Percentiles rank a stretch among this genome's conserved stretches.
These are phyloP conservation scores for Hemileccinum rubropunctum DNA, from an alignment of 768 basidiomycete species.

Conservation along the genomic window DNA sequence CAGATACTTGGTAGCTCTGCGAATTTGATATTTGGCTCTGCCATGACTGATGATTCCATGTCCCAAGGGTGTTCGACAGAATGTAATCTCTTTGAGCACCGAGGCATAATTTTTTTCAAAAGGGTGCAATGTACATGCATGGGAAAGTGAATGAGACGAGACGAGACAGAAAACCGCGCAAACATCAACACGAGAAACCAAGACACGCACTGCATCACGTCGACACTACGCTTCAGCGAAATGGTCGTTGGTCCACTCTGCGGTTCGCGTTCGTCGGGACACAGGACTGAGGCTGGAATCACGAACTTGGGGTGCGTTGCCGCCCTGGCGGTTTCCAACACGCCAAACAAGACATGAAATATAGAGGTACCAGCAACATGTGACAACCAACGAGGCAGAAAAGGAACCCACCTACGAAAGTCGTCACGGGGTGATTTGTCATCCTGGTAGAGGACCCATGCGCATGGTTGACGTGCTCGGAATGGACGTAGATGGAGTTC, in stretches of 20 bases:
- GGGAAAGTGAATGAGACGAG: too few relatives aligned
- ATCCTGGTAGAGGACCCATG: not conserved
- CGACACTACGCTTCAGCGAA: conserved; percentile 34
- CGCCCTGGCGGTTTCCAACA: conserved; percentile 12
- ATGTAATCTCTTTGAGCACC: too few relatives aligned
- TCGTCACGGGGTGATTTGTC: not conserved
- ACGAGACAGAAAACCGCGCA: too few relatives aligned
- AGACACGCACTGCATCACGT: conserved; percentile 31
- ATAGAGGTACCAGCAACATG: conserved; percentile 2
- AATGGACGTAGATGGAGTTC: not conserved
- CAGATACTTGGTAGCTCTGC: too few relatives aligned
- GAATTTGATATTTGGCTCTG: too few relatives aligned
- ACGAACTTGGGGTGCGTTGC: conserved; percentile 5
- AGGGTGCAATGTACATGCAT: too few relatives aligned
- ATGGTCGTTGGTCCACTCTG: conserved; percentile 7
- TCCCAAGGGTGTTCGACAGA: too few relatives aligned
- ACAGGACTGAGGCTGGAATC: not conserved
- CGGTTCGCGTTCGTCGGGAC: conserved; percentile 5
- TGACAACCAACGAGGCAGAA: conserved; percentile 30
- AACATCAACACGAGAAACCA: not conserved
- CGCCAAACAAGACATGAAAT: not conserved
- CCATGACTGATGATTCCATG: too few relatives aligned
- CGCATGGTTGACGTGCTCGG: conserved; percentile 1
- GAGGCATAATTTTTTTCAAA: too few relatives aligned
- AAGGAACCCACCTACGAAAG: conserved; percentile 49